These are phyloP conservation scores for Pythium aphanidermatum DNA, from an alignment of 352 stramenopile genomes.

Conservation along the genomic window DNA sequence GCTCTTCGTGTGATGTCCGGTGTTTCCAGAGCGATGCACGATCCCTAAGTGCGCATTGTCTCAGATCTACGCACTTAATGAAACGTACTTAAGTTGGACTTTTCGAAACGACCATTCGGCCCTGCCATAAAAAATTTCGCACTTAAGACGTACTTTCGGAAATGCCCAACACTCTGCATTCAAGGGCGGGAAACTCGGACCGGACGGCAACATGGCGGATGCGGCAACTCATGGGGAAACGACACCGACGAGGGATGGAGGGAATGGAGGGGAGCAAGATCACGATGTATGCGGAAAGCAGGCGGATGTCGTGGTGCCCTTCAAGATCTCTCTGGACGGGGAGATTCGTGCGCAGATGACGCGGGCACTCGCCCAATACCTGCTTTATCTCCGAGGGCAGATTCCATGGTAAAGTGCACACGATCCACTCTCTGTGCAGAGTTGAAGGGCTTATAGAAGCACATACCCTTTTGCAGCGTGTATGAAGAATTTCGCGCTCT, in stretches of 20 bases:
- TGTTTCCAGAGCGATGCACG: no score
- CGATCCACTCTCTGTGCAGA: not conserved
- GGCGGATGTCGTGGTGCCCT: slow-evolving; percentile 25
- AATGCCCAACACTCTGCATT: no score
- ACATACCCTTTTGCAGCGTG: slow-evolving; percentile 25
- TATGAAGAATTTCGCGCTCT: slow-evolving; percentile 40
- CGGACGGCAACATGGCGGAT: no score
- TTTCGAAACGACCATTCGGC: no score
- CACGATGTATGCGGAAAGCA: no score
- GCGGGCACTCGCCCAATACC: slow-evolving; percentile 34
- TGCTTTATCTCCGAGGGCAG: slow-evolving; percentile 63
- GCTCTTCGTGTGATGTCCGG: not conserved
- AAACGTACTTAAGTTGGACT: no score
- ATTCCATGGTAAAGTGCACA: slow-evolving; percentile 46
- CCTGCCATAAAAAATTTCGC: no score
- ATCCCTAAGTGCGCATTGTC: no score
- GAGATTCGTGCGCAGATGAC: slow-evolving; percentile 33
- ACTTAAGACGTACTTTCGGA: no score
- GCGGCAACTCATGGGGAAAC: not conserved
- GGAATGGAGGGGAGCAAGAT: not conserved
- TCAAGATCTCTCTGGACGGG: slow-evolving; percentile 37
- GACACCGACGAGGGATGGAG: not conserved
- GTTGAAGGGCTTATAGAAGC: not conserved
- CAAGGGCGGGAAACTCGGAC: no score
- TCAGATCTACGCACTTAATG: no score